Percentiles rank a stretch among this genome's conserved stretches.
Conservation (phyloP, 768 basidiomycete species). For the Lactarius hengduanensis region DNA sequence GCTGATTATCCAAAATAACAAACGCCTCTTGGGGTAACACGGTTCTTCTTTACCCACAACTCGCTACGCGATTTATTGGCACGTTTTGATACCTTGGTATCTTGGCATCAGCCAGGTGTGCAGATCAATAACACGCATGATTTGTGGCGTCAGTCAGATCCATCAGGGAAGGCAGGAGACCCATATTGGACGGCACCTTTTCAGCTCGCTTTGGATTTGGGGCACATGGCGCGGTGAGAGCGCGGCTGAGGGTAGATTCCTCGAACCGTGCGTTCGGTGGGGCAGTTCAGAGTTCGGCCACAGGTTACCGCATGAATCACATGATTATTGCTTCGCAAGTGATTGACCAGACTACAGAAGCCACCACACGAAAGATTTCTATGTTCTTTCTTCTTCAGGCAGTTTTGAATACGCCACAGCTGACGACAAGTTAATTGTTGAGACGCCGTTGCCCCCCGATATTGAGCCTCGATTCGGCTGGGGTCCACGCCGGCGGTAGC, state of each 20-base stretch:
- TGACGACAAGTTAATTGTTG: not conserved
- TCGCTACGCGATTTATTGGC: too few relatives aligned
- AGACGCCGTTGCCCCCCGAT: not conserved
- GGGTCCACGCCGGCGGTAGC: not conserved
- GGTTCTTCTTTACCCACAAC: too few relatives aligned
- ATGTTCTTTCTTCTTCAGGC: not conserved
- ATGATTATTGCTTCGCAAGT: not conserved
- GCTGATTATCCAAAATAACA: not conserved
- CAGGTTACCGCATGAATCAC: not conserved
- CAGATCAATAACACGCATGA: not conserved
- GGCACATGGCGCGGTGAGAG: not conserved
- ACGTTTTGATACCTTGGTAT: too few relatives aligned
- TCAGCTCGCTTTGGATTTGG: not conserved
- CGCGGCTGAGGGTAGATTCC: not conserved
- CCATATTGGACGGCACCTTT: not conserved
- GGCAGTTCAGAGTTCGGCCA: not conserved
- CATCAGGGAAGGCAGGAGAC: not conserved
- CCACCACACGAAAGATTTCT: slow-evolving; percentile 1
- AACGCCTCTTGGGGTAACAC: too few relatives aligned
- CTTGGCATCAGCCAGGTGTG: not conserved
- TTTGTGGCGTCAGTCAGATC: slow-evolving; percentile 1
- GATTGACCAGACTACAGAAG: not conserved
- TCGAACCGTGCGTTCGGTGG: not conserved
- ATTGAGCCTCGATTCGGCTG: not conserved
- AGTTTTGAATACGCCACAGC: not conserved